These are phyloP conservation scores for Fusarium coffeatum DNA, from an alignment of 2,329 filamentous ascomycete species.

Conservation along the genomic window DNA sequence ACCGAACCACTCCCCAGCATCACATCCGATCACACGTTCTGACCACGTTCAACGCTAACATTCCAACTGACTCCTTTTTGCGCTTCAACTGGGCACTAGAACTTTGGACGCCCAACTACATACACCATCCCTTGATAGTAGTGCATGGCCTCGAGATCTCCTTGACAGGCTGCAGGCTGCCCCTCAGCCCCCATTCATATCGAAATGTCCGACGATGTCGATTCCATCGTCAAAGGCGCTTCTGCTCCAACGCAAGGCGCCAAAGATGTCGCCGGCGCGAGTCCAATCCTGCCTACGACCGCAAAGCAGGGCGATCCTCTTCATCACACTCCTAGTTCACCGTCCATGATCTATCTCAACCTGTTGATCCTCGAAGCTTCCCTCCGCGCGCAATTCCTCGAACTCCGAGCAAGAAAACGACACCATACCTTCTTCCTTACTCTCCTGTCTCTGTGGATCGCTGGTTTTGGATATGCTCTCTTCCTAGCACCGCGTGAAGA, in stretches of 20 bases:
- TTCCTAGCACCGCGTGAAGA: conserved; percentile 97
- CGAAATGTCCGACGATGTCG: conserved; percentile 72
- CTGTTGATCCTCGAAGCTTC: conserved; percentile 96
- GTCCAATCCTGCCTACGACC: conserved; percentile 58
- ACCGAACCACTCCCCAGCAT: conserved; percentile 17
- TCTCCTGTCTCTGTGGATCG: conserved; percentile 82
- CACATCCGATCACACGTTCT: conserved; percentile 18
- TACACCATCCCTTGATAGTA: conserved; percentile 4
- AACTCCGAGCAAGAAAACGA: conserved; percentile 85
- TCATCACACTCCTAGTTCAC: conserved; percentile 85
- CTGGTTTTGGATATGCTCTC: conserved; percentile 87
- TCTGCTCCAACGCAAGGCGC: conserved; percentile 71
- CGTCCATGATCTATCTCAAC: conserved; percentile 97
- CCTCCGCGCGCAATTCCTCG: conserved; percentile 90
- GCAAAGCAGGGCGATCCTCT: conserved; percentile 74
- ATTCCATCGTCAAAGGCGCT: conserved; percentile 93
- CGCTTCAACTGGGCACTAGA: background rate
- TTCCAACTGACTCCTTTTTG: background rate
- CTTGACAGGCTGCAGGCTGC: conserved; percentile 44
- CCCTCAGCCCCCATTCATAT: conserved; percentile 32
- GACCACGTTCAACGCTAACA: conserved; percentile 36
- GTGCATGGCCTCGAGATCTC: conserved; percentile 42
- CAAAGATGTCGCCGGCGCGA: conserved; percentile 54
- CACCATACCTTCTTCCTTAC: conserved; percentile 94
- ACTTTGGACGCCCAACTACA: background rate